phyloP scores from a whole-genome alignment of 2,329 filamentous ascomycete species.

The Fusarium buxicola region DNA sequence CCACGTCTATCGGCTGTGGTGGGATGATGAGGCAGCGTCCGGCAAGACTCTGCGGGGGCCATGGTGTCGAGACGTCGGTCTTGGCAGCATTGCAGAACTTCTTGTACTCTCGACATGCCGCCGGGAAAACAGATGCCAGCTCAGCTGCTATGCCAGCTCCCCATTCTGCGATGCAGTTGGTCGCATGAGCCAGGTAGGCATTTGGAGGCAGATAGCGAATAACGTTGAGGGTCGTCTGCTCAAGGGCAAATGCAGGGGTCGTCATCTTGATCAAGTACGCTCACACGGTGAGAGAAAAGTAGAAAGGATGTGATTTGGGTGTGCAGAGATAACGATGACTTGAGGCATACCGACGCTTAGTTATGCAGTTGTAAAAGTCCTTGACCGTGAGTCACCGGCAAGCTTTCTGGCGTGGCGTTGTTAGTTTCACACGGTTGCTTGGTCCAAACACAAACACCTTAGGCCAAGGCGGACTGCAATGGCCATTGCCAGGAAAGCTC shows the following conservation, averaged over 20 bases:
- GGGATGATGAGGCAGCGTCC: conserved; percentile 48
- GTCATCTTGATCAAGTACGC: conserved; percentile 8
- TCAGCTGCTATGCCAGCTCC: conserved; percentile 47
- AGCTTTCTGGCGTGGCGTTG: background rate
- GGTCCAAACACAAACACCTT: background rate
- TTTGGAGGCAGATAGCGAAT: conserved; percentile 26
- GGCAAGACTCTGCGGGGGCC: conserved; percentile 36
- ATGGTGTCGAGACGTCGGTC: conserved; percentile 10
- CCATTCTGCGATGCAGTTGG: conserved; percentile 49
- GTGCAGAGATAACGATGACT: background rate
- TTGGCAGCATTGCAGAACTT: conserved; percentile 41
- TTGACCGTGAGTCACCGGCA: conserved; percentile 7
- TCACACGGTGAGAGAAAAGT: background rate
- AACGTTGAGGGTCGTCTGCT: conserved; percentile 26
- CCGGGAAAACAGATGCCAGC: conserved; percentile 43
- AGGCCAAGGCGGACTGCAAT: background rate
- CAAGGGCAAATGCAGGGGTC: conserved; percentile 14
- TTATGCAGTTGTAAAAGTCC: background rate
- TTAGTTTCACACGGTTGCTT: background rate
- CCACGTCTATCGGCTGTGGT: conserved; percentile 39
- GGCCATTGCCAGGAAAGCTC: no score
- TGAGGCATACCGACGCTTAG: background rate
- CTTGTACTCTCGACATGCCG: conserved; percentile 42
- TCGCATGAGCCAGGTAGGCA: conserved; percentile 47
- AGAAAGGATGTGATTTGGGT: background rate